Base-by-base conservation (phyloP, 75 land plant species). In the Pinus albicaulis region DNA sequence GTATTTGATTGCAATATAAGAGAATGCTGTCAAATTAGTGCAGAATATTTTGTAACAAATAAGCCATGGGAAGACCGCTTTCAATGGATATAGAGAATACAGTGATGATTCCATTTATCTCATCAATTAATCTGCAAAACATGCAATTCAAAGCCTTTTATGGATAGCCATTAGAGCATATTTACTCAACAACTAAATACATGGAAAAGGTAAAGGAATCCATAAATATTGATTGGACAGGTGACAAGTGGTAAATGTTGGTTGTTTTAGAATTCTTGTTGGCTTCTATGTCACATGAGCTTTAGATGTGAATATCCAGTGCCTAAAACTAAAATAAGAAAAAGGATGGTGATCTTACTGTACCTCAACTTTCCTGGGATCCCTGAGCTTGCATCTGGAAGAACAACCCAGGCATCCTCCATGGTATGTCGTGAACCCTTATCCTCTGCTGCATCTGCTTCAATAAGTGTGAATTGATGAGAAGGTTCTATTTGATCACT, bases 341-440 rank as follows among this genome's bases (percentile, higher is more conserved):
- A 48, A 48, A 11, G 11, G 41, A 48, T 48, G 53, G 12, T 48
- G 53, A 48, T 10, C 53, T 10, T 48, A 48, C 11, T 48, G 16
- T 53, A 89, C 95, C 95, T 90, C 76, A 90, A 68, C 78, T 80
- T 86, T 13, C 79, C 88, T 20, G 88, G 80, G 44, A 38, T 76
- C 4, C 81, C 89, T 34, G 62, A 74, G 56, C 66, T 52, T 22
- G 87, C 85, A 75, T 90, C 87, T 19, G 56, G 71, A 15, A 90
- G 87, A 44, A 92, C 71, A 69, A 92, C 87, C 87, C 85, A 92
- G 53, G 90, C 89, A 75, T 92, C 95, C 77, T 92, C 95, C 95
- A 92, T 92, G 26, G 89, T 82, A 68, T 88, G 88, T 48, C 95
- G 78, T 0, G 88, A 88, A 12, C 95, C 95, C 71, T 86, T 92